phyloP scores from a whole-genome alignment of 2,329 filamentous ascomycete genomes.

The Paecilomyces variotii region DNA sequence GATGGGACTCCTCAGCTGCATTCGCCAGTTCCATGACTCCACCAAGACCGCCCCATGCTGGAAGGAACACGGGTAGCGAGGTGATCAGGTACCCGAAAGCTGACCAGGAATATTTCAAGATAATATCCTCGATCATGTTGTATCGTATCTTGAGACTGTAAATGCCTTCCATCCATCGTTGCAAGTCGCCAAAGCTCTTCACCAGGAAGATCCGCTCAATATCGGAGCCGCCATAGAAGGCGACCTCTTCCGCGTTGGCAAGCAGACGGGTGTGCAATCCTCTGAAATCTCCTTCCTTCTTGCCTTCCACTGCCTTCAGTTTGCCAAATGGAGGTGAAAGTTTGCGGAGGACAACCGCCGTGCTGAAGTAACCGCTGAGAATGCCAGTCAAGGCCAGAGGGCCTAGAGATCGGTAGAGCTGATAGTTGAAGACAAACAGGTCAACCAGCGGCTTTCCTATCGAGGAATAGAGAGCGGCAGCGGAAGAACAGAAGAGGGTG shows the following conservation, averaged over 20 bases:
- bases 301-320: constrained; percentile 89
- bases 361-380: constrained; percentile 87
- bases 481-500: constrained; percentile 87
- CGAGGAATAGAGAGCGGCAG: constrained; percentile 88
- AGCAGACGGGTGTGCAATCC: constrained; percentile 85
- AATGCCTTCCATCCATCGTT: constrained; percentile 96
- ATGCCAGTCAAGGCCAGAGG: constrained; percentile 80
- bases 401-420: constrained; percentile 84
- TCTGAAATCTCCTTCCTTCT: constrained; percentile 91
- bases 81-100: constrained; percentile 93
- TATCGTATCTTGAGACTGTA: constrained; percentile 97
- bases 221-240: constrained; percentile 91
- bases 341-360: constrained; percentile 77
- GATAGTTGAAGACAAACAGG: constrained; percentile 94
- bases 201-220: constrained; percentile 93
- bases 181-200: constrained; percentile 83
- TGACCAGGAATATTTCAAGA: constrained; percentile 97
- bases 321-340: constrained; percentile 95
- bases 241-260: constrained; percentile 94
- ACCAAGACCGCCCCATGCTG: constrained; percentile 82
- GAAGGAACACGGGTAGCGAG: constrained; percentile 86
- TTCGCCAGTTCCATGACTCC: constrained; percentile 59
- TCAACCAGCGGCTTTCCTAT: constrained; percentile 98
- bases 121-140: constrained; percentile 97
- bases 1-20: constrained; percentile 26